Evolutionary conservation across 352 stramenopile genomes (phyloP), one percentile per base, ranked within the genome.

Genomic region (Phytophthora podocarpi): DNA sequence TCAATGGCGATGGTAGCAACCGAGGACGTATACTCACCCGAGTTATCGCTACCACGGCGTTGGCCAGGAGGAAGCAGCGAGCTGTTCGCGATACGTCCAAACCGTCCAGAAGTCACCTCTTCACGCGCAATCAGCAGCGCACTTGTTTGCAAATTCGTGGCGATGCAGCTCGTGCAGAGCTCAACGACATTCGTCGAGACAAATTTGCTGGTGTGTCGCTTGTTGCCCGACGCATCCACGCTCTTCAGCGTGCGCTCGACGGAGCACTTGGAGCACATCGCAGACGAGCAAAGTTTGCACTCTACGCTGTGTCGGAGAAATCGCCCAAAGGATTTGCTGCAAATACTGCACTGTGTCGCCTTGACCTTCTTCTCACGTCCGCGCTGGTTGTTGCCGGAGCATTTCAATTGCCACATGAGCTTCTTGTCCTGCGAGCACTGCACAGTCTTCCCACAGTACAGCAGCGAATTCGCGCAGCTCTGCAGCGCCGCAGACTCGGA

Each of bases 371-470:
- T 60, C 2, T 67, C 57, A 11, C 61, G 46, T 37, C 55, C 50
- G 13, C 45, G 32, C 53, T 61, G 50, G 8, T 46, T 56, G 30
- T 63, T 49, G 6, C 40, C 26, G 16, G 65, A 51, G 50, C 64
- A 71, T 24, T 72, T 41, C n/a, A 87, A 48, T 27, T 64, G 61
- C 65, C 72, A 76, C 59, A 51, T 39, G 27, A 87, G 65, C 60
- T 87, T 87, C 63, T 85, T 87, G 67, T 78, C 72, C 46, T 83
- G 67, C 16, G 75, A 76, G 50, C 59, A 76, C 13, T 76, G 59
- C 12, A 80, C 59, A 1, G 57, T 62, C 27, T 78, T 88, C 42
- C 76, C 81, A 47, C 59, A 80, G 39, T 70, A 67, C 15, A 78
- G 61, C 34, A 92, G 60, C 26, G 65, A 63, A 20, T 57, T 68